Base-by-base conservation (phyloP, 2,329 filamentous ascomycete species). In the Sporothrix euskadiensis region DNA sequence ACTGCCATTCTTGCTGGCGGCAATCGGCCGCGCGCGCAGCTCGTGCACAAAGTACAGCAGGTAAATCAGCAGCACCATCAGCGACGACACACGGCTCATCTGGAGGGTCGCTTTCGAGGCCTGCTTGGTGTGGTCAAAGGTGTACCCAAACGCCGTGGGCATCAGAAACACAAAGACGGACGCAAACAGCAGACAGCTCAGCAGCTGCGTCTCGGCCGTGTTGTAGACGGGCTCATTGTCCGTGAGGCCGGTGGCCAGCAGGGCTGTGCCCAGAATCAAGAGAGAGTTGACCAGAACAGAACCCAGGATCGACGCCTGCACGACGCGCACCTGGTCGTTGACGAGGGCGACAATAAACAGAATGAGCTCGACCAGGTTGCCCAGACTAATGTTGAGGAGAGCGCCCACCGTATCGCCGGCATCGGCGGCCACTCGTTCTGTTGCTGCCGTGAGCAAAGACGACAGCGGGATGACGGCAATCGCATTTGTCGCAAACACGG, bases 291-390 rank as follows among this genome's bases (percentile, higher is more conserved):
- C 98, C 54, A 98, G 86, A 78, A 98, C 97, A 79, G 93, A 97
- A 66, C 96, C 95, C 47, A 98, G 90, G 94, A 98, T 98, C 76
- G 94, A 97, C 26, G 95, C 92, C 83, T 98, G 96, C n/a, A 98
- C 95, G 76, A 98, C 94, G 78, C 95, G 91, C 80, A 98, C 96
- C 83, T 98, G 92, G 75, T 90, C 89, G 78, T 95, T 90, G 77
- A 86, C 89, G 59, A 98, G 87, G 35, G 95, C 95, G 77, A 98
- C 74, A 22, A 73, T 74, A 39, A 92, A 94, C 75, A 94, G 92
- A 79, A 94, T 94, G 79, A 94, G 82, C 81, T 94, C 91, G 16
- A 93, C 91, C 26, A 91, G 90, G 80, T 94, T 93, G 77, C 91
- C 92, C 81, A 94, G 85, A 77, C 89, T 89, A 76, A 86, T 87